These are phyloP conservation scores for Candida berthetii DNA, from an alignment of 805 yeast species.

Conservation along the genomic window DNA sequence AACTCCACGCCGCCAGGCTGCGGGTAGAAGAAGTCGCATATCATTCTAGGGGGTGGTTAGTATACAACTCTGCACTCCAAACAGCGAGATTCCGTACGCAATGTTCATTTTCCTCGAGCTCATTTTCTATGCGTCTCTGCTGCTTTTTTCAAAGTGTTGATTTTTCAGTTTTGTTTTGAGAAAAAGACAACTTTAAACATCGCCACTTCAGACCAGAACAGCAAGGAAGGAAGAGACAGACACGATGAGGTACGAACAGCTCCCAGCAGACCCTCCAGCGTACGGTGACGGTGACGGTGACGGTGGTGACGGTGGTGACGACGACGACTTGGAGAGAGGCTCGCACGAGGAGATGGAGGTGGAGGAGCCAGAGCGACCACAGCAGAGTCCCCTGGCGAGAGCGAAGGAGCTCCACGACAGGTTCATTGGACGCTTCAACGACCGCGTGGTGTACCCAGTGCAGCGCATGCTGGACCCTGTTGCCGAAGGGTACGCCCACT, in stretches of 20 bases:
- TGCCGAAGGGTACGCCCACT: constrained; percentile 26
- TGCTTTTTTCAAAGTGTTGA: not conserved
- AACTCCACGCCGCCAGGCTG: constrained; percentile 98
- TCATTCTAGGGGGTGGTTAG: constrained; percentile 48
- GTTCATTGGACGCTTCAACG: constrained; percentile 17
- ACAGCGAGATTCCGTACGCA: constrained; percentile 13
- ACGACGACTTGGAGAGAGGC: not conserved
- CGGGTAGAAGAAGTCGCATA: constrained; percentile 95
- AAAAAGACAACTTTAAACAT: no score
- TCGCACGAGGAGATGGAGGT: constrained; percentile 31
- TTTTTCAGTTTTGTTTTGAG: no score
- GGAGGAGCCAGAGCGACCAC: constrained; percentile 23
- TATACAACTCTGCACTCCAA: no score
- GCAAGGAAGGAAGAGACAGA: constrained; percentile 3
- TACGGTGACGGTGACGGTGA: no score
- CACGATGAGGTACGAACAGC: constrained; percentile 3
- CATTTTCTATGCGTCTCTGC: not conserved
- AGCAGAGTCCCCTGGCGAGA: not conserved
- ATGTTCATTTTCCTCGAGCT: constrained; percentile 16
- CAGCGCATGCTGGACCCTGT: constrained; percentile 41
- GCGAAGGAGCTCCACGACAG: no score
- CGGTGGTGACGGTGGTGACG: constrained; percentile 5
- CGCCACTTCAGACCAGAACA: no score
- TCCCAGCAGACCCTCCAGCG: constrained; percentile 25
- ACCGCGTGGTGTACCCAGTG: constrained; percentile 32